Evolutionary conservation across 129 eudicot genomes (phyloP).

Genomic region (Chrysanthemum makinoi): DNA sequence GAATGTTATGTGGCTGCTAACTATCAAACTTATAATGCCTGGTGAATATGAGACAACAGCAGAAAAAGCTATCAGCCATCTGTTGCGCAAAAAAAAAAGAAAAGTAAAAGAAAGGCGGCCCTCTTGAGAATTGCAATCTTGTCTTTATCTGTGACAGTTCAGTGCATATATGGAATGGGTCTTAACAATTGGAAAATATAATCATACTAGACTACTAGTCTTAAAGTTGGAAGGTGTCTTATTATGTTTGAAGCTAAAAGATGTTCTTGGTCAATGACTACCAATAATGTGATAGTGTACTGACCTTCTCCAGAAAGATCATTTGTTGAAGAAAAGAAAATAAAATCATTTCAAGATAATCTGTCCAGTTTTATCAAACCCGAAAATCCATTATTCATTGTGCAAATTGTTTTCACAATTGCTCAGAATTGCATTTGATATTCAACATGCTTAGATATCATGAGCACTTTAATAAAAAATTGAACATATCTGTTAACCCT

Average conservation of each 20-base stretch:
- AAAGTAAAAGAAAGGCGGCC: neutral
- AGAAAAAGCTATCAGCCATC: no score
- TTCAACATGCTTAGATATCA: neutral
- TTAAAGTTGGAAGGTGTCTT: constrained; percentile 11
- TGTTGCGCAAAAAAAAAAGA: no score
- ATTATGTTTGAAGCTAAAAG: neutral
- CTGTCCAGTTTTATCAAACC: neutral
- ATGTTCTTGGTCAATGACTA: neutral
- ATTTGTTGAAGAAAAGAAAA: neutral
- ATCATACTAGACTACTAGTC: neutral
- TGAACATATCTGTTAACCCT: neutral
- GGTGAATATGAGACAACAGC: no score
- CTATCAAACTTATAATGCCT: no score
- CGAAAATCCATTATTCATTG: neutral
- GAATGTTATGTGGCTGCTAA: no score
- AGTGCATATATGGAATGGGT: neutral
- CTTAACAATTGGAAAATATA: neutral
- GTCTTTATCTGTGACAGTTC: neutral
- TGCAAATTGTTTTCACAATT: neutral
- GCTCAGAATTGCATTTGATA: neutral
- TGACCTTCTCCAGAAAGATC: neutral
- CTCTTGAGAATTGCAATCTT: neutral
- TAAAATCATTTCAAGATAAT: neutral
- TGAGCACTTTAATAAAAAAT: neutral
- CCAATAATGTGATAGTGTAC: neutral